Percentiles rank a stretch among this genome's conserved stretches.
These are phyloP conservation scores for Sclerotinia subarctica DNA, from an alignment of 2,329 filamentous ascomycete genomes.

Conservation along the genomic window DNA sequence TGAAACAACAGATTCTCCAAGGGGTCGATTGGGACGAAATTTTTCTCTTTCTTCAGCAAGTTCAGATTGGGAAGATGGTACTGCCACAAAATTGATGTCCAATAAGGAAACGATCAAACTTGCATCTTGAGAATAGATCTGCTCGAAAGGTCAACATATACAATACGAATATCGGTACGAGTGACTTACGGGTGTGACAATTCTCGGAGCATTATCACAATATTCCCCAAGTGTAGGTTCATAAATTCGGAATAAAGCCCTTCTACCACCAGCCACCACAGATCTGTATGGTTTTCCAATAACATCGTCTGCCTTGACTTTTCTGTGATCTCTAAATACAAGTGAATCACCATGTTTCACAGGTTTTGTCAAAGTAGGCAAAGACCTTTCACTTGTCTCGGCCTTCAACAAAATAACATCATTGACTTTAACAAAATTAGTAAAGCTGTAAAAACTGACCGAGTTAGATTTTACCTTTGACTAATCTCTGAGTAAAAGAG, in stretches of 20 bases:
- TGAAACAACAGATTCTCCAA: not conserved
- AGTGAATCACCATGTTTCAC: constrained; percentile 39
- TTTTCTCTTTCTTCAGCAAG: not conserved
- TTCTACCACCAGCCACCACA: constrained; percentile 26
- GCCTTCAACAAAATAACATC: constrained; percentile 37
- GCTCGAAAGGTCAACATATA: constrained; percentile 20
- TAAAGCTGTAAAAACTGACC: not conserved
- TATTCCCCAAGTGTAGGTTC: constrained; percentile 72
- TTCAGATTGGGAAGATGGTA: constrained; percentile 39
- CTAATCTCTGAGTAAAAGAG: constrained; percentile 5
- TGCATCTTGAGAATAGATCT: constrained; percentile 74
- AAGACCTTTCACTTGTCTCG: constrained; percentile 19
- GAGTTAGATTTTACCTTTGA: not conserved
- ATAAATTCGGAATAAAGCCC: constrained; percentile 43
- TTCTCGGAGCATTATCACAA: constrained; percentile 57
- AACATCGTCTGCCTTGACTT: constrained; percentile 42
- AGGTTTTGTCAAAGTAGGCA: constrained; percentile 42
- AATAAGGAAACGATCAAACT: constrained; percentile 72
- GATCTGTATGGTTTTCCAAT: constrained; percentile 35
- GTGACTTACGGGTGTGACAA: constrained; percentile 68
- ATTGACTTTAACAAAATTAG: constrained; percentile 6
- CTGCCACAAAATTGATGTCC: constrained; percentile 56
- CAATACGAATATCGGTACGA: not conserved
- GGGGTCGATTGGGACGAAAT: not conserved
- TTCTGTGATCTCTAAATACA: constrained; percentile 14